Evolutionary conservation across 495 filamentous ascomycete species (phyloP).

Genomic region (Aspergillus avenaceus): DNA sequence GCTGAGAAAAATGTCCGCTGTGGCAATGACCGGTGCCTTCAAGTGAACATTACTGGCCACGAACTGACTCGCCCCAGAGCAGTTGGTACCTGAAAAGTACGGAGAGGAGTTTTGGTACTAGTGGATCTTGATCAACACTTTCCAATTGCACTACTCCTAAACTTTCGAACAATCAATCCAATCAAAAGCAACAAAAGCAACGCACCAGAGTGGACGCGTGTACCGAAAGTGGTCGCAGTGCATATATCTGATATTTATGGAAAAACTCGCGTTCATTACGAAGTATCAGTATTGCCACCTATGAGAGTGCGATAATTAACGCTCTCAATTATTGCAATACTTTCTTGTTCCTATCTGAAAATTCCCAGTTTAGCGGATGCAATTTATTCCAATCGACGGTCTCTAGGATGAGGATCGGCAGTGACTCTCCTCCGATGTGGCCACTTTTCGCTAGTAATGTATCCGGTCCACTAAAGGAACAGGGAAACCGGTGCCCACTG

Average conservation of each 20-base stretch:
- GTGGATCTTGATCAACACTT: slow-evolving; percentile 3
- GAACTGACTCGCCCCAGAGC: not conserved
- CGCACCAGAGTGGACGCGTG: not conserved
- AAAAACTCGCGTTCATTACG: not conserved
- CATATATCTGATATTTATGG: not conserved
- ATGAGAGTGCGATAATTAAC: not conserved
- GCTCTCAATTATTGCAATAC: not conserved
- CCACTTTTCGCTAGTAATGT: slow-evolving; percentile 6
- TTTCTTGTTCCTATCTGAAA: not conserved
- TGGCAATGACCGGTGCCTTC: not conserved
- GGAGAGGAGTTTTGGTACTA: too few relatives aligned
- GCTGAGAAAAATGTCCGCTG: not conserved
- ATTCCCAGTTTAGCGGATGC: not conserved
- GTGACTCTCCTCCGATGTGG: not conserved
- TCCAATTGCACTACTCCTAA: not conserved
- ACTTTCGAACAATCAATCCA: not conserved
- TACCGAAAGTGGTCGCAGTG: not conserved
- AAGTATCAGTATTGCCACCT: not conserved
- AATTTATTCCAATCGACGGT: not conserved
- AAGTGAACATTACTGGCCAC: not conserved
- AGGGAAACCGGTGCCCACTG: not conserved
- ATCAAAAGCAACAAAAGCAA: not conserved
- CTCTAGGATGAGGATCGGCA: not conserved
- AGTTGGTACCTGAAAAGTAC: not conserved
- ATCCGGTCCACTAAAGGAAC: slow-evolving; percentile 5